Percentiles rank a stretch among this genome's conserved stretches.
These are phyloP conservation scores for Pythium coloratum DNA, from an alignment of 352 stramenopile genomes.

Conservation along the genomic window DNA sequence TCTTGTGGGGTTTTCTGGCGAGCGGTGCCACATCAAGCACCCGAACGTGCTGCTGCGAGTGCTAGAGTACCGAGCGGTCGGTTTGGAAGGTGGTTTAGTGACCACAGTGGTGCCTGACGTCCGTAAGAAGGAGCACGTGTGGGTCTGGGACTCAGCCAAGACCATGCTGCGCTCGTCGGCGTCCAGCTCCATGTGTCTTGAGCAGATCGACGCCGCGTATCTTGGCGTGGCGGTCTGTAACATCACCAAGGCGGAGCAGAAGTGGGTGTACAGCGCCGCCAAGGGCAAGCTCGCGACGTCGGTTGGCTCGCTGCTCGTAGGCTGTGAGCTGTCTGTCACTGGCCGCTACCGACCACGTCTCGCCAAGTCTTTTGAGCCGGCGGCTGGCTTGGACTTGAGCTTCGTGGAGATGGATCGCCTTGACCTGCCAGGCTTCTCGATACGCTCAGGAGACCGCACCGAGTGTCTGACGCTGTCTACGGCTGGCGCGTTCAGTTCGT, in stretches of 20 bases:
- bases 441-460: not conserved
- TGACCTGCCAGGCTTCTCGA: constrained; percentile 1
- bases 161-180: constrained; percentile 8
- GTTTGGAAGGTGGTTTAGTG: constrained; percentile 4
- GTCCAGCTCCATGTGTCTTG: not conserved
- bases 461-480: not conserved
- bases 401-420: constrained; percentile 12
- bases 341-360: not conserved
- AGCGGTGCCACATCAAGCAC: not conserved
- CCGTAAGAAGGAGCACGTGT: constrained; percentile 7
- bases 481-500: not conserved
- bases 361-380: not conserved
- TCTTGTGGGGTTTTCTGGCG: constrained; percentile 7
- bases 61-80: constrained; percentile 8
- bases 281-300: constrained; percentile 1
- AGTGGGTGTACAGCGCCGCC: constrained; percentile 6
- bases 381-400: not conserved
- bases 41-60: constrained; percentile 4
- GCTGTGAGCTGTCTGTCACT: not conserved
- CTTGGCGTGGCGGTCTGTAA: not conserved
- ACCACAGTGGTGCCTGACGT: not conserved
- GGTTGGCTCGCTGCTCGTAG: not conserved
- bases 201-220: not conserved
- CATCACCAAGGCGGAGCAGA: constrained; percentile 4
- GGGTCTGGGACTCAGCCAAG: constrained; percentile 14